Conservation (phyloP, 495 filamentous ascomycete genomes). For the Podospora comata region DNA sequence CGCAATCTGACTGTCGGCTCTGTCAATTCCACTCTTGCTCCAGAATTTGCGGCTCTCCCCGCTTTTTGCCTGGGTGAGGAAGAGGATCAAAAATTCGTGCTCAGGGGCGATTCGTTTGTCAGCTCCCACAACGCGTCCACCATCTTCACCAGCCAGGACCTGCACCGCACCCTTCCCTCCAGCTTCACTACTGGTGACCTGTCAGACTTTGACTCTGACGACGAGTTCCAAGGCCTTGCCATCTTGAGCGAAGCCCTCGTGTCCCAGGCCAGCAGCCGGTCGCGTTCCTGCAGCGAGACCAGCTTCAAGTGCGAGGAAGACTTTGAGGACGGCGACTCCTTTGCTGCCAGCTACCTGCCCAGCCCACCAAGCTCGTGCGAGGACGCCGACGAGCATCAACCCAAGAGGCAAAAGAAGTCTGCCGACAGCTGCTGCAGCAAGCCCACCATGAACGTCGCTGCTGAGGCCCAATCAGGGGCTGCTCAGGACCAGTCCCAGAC, state of each 20-base stretch:
- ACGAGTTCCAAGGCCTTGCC: constrained; percentile 79
- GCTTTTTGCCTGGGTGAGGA: constrained; percentile 64
- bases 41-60: constrained; percentile 60
- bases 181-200: constrained; percentile 62
- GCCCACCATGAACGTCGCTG: constrained; percentile 46
- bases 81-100: constrained; percentile 70
- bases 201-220: constrained; percentile 89
- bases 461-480: constrained; percentile 37
- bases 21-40: constrained; percentile 50
- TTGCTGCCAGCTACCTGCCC: constrained; percentile 51
- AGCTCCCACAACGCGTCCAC: constrained; percentile 55
- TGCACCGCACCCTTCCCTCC: constrained; percentile 66
- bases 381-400: constrained; percentile 46
- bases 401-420: constrained; percentile 66
- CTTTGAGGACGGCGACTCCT: constrained; percentile 65
- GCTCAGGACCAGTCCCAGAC: constrained; percentile 35
- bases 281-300: constrained; percentile 77
- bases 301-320: constrained; percentile 72
- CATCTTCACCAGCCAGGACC: constrained; percentile 48
- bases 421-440: constrained; percentile 43
- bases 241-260: constrained; percentile 55
- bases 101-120: constrained; percentile 56
- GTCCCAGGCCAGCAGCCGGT: constrained; percentile 62
- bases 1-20: constrained; percentile 81
- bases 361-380: constrained; percentile 47